Base-by-base conservation (phyloP, 805 yeast species). In the Yamadazyma laniorum region DNA sequence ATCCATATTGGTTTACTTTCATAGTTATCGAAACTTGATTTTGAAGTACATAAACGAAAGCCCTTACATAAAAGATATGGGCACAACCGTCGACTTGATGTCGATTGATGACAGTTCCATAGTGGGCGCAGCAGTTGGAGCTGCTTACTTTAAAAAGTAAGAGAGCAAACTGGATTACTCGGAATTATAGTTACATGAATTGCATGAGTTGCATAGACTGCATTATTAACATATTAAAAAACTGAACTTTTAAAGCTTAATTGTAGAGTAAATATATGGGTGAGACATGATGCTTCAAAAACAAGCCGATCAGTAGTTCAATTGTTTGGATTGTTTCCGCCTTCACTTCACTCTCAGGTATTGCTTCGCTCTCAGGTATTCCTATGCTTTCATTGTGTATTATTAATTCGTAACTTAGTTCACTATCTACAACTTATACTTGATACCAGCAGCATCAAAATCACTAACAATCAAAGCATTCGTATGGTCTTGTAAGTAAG, bases 111-210 rank as follows among this genome's bases (percentile, higher is more conserved):
- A 75, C 44, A 72, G 77, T 37, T 68, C 76, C 12, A 59, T 76
- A 6, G 57, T 74, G 21, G 82, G 82, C 4, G 77, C 79, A 18
- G 80, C 77, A 9, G 69, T 76, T 30, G 75, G 77, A 13, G 79
- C 80, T 15, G 72, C 72, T 17, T 56, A 50, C 38, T 50, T 51
- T 42, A 26, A 21, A 21, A 25, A 14, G 16, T 45, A 50, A 32
- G 14, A n/a, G n/a, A n/a, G n/a, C n/a, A 33, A 33, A 7, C 12
- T 17, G 18, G 17, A 23, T 15, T 9, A 25, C 12, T 29, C 7
- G 8, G 17, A 29, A 12, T 29, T 13, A 14, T 29, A 15, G 11
- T 9, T 8, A 16, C n/a, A 14, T 9, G 9, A 23, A n/a, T n/a
- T n/a, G n/a, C n/a, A n/a, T n/a, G 18, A 16, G 16, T 34, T 25